Percentiles rank a stretch among this genome's conserved stretches.
These are phyloP conservation scores for Hemerocallis citrina DNA, from an alignment of 106 monocot species.

Conservation along the genomic window DNA sequence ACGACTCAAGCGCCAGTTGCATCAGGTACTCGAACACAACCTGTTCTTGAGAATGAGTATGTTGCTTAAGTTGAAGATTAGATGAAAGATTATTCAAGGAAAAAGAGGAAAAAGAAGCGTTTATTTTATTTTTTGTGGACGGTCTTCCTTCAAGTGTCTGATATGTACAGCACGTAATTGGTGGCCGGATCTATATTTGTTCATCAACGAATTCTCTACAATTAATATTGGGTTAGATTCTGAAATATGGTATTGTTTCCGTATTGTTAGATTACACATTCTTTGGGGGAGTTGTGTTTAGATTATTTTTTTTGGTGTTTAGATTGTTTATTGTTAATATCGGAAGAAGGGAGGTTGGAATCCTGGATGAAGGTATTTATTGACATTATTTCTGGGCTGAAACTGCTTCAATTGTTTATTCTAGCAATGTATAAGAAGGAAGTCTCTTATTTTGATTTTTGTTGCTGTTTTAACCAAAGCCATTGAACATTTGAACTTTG, in stretches of 20 bases:
- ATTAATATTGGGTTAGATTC: neutral
- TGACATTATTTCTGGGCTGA: too few relatives aligned
- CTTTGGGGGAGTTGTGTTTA: neutral
- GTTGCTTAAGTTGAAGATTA: slow-evolving; percentile 12
- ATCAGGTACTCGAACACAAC: slow-evolving; percentile 44
- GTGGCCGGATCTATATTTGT: too few relatives aligned
- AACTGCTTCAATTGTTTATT: too few relatives aligned
- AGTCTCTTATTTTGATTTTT: too few relatives aligned
- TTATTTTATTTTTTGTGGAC: too few relatives aligned
- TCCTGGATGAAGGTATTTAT: too few relatives aligned
- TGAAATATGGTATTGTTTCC: neutral
- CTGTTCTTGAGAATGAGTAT: slow-evolving; percentile 58
- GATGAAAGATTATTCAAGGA: neutral
- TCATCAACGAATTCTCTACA: neutral
- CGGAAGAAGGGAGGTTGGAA: too few relatives aligned
- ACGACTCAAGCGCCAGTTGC: slow-evolving; percentile 48
- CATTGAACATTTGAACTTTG: too few relatives aligned
- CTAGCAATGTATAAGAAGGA: too few relatives aligned
- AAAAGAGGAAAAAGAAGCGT: neutral
- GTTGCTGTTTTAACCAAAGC: too few relatives aligned
- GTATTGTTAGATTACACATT: slow-evolving; percentile 6
- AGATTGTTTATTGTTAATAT: too few relatives aligned
- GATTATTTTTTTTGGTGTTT: neutral
- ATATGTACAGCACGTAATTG: slow-evolving; percentile 12
- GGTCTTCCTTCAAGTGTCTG: slow-evolving; percentile 4